Base-by-base conservation (phyloP, 1,139 yeast species). In the Geotrichum macrosporum region DNA sequence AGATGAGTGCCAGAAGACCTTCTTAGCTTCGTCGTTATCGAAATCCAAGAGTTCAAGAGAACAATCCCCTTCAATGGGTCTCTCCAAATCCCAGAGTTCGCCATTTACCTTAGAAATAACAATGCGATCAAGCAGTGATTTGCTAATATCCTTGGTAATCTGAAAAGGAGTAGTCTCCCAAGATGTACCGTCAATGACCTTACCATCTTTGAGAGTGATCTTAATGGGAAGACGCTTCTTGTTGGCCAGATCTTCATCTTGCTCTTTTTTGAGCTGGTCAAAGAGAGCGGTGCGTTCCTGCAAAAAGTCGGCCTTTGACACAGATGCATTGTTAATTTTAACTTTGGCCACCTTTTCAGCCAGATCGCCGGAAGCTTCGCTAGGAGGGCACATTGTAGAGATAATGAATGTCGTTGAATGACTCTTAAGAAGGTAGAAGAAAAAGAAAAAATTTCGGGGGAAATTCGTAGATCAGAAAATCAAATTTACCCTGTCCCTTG, bases 1-100 rank as follows among this genome's bases (percentile, higher is more conserved):
- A 58, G 95, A 84, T 4, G 98, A 92, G 68, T 94, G 99, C 98
- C 98, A 94, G 71, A 94, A 94, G 40, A 92, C 98, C 56, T 81
- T 81, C 66, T 82, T 86, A 67, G 97, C 98, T 64, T 89, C 97
- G 19, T 86, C 87, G 55, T 80, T 66, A 37, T 80, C 83, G 70
- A 94, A 94, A 61, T 82, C 87, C 55, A 80, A 71, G 60, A 88
- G 84, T 65, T 87, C 94, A 56, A 94, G 73, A 39, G 69, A 66
- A 43, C 77, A 72, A 57, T 83, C 87, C 29, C 69, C 75, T 71
- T 92, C 98, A 47, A 94, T 74, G 15, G 97, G 96, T 70, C 98
- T 84, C 55, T 84, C 94, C 64, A 94, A 74, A 71, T 94, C 99
- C 98, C 98, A 94, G 58, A 89, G 74, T 57, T 77, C 74, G 50